These are phyloP conservation scores for Podaxis sp. DNA, from an alignment of 768 basidiomycete species.

Conservation along the genomic window DNA sequence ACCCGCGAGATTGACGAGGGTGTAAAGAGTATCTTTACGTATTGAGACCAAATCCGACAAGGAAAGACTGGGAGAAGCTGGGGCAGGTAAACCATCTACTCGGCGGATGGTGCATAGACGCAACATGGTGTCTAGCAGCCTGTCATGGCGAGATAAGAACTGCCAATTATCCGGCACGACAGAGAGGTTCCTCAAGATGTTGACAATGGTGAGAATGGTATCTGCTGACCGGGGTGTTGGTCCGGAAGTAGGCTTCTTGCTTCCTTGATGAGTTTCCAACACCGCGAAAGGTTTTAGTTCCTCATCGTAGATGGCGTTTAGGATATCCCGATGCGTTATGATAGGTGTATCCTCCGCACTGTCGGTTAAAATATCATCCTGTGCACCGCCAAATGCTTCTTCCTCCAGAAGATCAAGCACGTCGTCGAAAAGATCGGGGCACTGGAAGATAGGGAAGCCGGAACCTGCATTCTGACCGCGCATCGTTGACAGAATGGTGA, in stretches of 20 bases:
- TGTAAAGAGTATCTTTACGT: constrained; percentile 75
- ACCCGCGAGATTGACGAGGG: constrained; percentile 60
- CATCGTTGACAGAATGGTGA: constrained; percentile 80
- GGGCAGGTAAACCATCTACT: constrained; percentile 31
- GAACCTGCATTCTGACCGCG: constrained; percentile 58
- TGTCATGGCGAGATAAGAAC: constrained; percentile 62
- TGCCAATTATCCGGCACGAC: constrained; percentile 66
- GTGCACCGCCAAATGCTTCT: constrained; percentile 59
- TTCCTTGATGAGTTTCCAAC: constrained; percentile 46
- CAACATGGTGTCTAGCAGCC: constrained; percentile 64
- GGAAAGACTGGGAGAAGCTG: constrained; percentile 60
- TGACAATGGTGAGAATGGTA: constrained; percentile 65
- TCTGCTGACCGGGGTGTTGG: constrained; percentile 69
- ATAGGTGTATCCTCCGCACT: constrained; percentile 31
- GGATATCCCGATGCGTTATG: constrained; percentile 64
- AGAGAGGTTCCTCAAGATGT: constrained; percentile 88
- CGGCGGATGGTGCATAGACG: constrained; percentile 59
- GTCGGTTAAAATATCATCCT: constrained; percentile 28
- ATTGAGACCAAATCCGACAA: constrained; percentile 68
- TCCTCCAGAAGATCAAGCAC: constrained; percentile 86
- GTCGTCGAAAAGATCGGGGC: constrained; percentile 82
- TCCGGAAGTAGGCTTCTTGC: constrained; percentile 47
- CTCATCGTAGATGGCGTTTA: constrained; percentile 55
- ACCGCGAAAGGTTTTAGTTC: constrained; percentile 60
- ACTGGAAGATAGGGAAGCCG: constrained; percentile 75